phyloP scores from a whole-genome alignment of 306 rosid genomes.

The Abrus pulchellus region DNA sequence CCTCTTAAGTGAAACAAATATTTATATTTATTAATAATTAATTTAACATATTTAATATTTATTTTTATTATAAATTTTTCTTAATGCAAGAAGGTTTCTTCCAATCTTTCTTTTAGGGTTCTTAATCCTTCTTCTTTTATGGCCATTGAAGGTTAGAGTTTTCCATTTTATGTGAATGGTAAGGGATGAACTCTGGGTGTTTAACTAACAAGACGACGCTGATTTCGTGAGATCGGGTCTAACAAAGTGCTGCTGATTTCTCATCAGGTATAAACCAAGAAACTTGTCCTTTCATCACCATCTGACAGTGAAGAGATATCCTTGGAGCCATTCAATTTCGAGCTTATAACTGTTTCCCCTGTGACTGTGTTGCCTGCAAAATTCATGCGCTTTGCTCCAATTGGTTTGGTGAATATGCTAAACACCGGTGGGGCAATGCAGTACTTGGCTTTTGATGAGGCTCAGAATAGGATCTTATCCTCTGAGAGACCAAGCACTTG shows the following conservation, averaged over 20 bases:
- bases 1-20: no score
- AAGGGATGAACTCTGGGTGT: constrained; percentile 52
- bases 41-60: no score
- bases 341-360: constrained; percentile 81
- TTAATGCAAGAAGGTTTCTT: no score
- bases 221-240: constrained; percentile 75
- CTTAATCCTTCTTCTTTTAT: no score
- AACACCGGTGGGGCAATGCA: constrained; percentile 90
- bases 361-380: constrained; percentile 57
- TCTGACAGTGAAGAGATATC: constrained; percentile 65
- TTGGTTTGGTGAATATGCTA: constrained; percentile 89
- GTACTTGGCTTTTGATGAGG: constrained; percentile 59
- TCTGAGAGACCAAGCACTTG: constrained; percentile 71
- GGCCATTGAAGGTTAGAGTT: no score
- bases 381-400: constrained; percentile 71
- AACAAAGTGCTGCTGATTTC: constrained; percentile 78
- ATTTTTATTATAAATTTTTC: no score
- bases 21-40: no score
- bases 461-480: constrained; percentile 62
- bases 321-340: constrained; percentile 90
- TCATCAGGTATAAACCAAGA: constrained; percentile 69
- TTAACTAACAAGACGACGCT: constrained; percentile 97
- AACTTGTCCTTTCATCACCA: constrained; percentile 64
- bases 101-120: no score
- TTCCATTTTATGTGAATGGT: no score